Evolutionary conservation across 805 yeast species (phyloP).

Genomic region (Cyberlindnera galapagoensis): DNA sequence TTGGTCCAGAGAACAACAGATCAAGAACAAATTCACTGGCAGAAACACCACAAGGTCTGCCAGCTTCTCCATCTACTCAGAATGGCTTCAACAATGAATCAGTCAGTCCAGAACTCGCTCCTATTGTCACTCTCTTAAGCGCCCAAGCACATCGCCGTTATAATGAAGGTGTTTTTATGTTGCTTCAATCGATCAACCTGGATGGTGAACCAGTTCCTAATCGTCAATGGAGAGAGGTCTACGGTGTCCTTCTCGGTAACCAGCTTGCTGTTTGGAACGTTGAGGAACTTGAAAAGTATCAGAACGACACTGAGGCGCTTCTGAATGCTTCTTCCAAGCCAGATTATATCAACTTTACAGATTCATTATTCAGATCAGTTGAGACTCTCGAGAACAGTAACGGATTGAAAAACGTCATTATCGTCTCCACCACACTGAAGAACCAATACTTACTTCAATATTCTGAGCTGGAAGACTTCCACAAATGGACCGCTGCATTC

Average conservation of each 20-base stretch:
- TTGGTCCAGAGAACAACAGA: conserved; percentile 5
- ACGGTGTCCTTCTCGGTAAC: conserved; percentile 85
- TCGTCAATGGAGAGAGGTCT: conserved; percentile 87
- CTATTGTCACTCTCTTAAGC: conserved; percentile 66
- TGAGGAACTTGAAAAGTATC: conserved; percentile 47
- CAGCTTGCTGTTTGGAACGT: conserved; percentile 93
- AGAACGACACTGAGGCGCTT: conserved; percentile 37
- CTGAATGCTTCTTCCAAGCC: conserved; percentile 67
- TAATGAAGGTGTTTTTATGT: conserved; percentile 69
- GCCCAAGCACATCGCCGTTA: conserved; percentile 74
- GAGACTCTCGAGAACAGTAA: conserved; percentile 55
- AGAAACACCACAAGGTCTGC: conserved; percentile 4
- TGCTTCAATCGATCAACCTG: conserved; percentile 64
- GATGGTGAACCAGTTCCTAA: conserved; percentile 80
- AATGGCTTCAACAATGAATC: conserved; percentile 11
- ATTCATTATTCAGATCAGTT: conserved; percentile 76
- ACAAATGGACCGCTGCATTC: conserved; percentile 78
- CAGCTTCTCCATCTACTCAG: conserved; percentile 2
- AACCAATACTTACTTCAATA: conserved; percentile 83
- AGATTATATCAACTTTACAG: conserved; percentile 83
- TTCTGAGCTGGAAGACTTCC: conserved; percentile 54
- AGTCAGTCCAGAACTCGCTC: conserved; percentile 39
- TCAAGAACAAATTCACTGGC: conserved; percentile 15
- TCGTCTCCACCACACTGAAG: conserved; percentile 86
- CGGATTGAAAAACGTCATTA: conserved; percentile 65